These are phyloP conservation scores for Leishmania lainsoni DNA, from an alignment of 208 protist species.

Conservation along the genomic window DNA sequence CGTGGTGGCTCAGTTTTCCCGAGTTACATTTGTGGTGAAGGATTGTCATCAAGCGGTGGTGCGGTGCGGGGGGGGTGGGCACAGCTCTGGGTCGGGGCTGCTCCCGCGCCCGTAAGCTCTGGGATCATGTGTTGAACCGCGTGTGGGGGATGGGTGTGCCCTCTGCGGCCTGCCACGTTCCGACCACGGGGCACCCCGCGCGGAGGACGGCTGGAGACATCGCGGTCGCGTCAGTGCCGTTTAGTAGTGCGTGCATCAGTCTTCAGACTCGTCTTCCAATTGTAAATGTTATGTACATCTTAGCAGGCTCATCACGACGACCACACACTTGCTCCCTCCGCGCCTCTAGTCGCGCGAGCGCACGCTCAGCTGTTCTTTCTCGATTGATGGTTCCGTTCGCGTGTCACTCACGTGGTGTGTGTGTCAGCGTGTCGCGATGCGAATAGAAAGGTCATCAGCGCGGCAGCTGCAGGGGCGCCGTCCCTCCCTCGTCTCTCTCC, in stretches of 20 bases:
- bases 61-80: not conserved
- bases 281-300: constrained; percentile 29
- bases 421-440: constrained; percentile 40
- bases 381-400: constrained; percentile 64
- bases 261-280: constrained; percentile 37
- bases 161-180: constrained; percentile 23
- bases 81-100: not conserved
- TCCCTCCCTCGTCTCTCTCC: not conserved
- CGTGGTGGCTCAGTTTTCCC: constrained; percentile 44
- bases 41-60: constrained; percentile 28
- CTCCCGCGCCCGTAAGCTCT: not conserved
- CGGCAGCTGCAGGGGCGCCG: not conserved
- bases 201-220: not conserved
- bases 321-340: not conserved
- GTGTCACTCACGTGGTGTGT: constrained; percentile 57
- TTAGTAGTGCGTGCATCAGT: constrained; percentile 23
- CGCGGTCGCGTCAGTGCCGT: constrained; percentile 14
- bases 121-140: constrained; percentile 24
- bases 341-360: not conserved
- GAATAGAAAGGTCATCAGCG: constrained; percentile 30
- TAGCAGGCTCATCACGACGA: constrained; percentile 28
- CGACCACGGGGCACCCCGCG: not conserved
- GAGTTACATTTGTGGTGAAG: constrained; percentile 37
- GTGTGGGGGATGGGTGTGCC: constrained; percentile 12
- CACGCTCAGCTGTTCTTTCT: constrained; percentile 60